Conservation (phyloP, 129 eudicot genomes). For the Centella asiatica region DNA sequence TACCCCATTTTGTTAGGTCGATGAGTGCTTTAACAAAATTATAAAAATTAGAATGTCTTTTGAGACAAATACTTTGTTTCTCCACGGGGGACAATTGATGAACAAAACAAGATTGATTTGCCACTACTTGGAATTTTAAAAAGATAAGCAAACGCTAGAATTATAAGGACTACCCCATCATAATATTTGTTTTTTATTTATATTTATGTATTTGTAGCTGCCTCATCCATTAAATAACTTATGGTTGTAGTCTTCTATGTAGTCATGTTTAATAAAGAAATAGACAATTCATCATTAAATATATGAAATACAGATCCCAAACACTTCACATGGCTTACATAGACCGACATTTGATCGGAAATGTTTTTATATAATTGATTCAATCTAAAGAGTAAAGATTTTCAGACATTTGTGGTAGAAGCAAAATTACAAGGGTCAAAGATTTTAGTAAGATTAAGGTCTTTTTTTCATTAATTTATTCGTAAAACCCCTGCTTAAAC, state of each 20-base stretch:
- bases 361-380: conserved; percentile 10
- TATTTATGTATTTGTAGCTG: conserved; percentile 12
- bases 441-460: conserved; percentile 8
- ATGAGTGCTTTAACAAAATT: not conserved
- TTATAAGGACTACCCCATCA: not conserved
- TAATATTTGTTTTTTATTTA: too few species aligned
- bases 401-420: not conserved
- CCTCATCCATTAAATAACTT: conserved; percentile 12
- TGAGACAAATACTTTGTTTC: conserved; percentile 13
- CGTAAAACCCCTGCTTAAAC: conserved; percentile 9
- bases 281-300: conserved; percentile 35
- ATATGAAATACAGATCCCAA: conserved; percentile 23
- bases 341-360: conserved; percentile 16
- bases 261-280: conserved; percentile 27
- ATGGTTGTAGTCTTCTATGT: conserved; percentile 23
- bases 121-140: not conserved
- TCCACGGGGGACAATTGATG: conserved; percentile 18
- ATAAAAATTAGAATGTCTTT: conserved; percentile 15
- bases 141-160: not conserved
- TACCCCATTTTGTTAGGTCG: conserved; percentile 4
- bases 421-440: conserved; percentile 18
- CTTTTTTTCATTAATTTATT: not conserved
- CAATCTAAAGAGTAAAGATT: conserved; percentile 3
- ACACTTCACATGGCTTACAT: conserved; percentile 55
- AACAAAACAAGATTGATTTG: not conserved